These are phyloP conservation scores for Trifolium dubium DNA, from an alignment of 306 rosid species.

Conservation along the genomic window DNA sequence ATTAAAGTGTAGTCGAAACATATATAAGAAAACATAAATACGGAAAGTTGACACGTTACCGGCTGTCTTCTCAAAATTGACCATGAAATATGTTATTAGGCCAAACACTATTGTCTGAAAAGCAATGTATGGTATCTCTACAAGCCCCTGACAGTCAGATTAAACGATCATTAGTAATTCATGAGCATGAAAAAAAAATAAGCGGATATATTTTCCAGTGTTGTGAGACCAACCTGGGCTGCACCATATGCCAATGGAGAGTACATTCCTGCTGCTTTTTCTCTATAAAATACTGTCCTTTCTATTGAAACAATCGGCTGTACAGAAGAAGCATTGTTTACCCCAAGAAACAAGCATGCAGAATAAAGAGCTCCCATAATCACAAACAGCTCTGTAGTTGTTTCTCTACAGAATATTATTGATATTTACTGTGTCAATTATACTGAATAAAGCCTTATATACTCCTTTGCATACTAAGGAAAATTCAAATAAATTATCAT, in stretches of 20 bases:
- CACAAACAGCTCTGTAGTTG: constrained; percentile 65
- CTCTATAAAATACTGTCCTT: constrained; percentile 91
- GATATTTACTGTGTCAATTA: constrained; percentile 14
- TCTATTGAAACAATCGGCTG: constrained; percentile 94
- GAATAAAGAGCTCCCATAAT: constrained; percentile 90
- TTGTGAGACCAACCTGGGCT: constrained; percentile 66
- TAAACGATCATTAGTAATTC: constrained; percentile 10
- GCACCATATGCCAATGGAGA: constrained; percentile 82
- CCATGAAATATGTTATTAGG: constrained; percentile 78
- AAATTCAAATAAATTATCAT: not conserved
- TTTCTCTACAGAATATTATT: constrained; percentile 48
- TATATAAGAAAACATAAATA: not conserved
- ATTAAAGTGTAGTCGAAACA: not conserved
- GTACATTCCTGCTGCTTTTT: constrained; percentile 93
- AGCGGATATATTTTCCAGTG: constrained; percentile 8
- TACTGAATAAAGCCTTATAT: not conserved
- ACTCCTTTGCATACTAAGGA: not conserved
- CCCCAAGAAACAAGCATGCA: constrained; percentile 80
- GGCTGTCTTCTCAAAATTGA: constrained; percentile 67
- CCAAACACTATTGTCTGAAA: constrained; percentile 74
- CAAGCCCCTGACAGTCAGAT: constrained; percentile 66
- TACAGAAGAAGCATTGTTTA: constrained; percentile 83
- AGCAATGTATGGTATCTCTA: constrained; percentile 88
- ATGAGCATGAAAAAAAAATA: not conserved
- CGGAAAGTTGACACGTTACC: constrained; percentile 49